These are phyloP conservation scores for Nannochloris sp. DNA, from an alignment of 139 green algal genomes.

Conservation along the genomic window DNA sequence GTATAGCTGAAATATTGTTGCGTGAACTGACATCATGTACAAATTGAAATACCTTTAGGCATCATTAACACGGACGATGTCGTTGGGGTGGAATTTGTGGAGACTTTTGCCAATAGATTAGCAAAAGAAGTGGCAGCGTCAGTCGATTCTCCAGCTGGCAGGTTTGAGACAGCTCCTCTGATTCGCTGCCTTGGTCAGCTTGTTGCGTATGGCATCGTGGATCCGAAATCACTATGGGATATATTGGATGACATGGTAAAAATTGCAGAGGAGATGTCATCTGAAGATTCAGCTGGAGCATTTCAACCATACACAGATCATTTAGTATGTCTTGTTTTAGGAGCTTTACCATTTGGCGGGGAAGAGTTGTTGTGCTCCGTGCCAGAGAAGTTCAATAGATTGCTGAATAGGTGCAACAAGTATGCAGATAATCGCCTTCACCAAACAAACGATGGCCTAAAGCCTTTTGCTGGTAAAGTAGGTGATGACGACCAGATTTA, in stretches of 20 bases:
- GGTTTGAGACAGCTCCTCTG: conserved; percentile 44
- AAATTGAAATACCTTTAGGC: background rate
- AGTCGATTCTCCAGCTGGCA: conserved; percentile 13
- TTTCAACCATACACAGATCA: conserved; percentile 73
- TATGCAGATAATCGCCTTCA: conserved; percentile 51
- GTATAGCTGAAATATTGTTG: too few relatives aligned
- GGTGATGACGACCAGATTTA: conserved; percentile 25
- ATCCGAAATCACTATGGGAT: conserved; percentile 33
- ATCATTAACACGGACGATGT: conserved; percentile 16
- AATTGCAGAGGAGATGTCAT: background rate
- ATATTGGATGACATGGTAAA: conserved; percentile 35
- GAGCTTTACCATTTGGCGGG: conserved; percentile 59
- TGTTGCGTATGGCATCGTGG: conserved; percentile 39
- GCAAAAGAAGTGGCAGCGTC: conserved; percentile 15
- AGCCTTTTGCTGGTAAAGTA: conserved; percentile 33
- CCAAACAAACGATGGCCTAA: conserved; percentile 23
- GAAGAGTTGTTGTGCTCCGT: conserved; percentile 41
- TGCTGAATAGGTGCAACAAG: conserved; percentile 19
- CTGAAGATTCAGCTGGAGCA: conserved; percentile 19
- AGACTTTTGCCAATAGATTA: conserved; percentile 13
- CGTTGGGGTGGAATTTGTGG: conserved; percentile 34
- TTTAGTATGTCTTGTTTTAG: conserved; percentile 50
- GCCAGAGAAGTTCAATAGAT: conserved; percentile 18
- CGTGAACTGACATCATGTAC: too few relatives aligned
- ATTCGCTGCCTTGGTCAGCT: conserved; percentile 57